These are phyloP conservation scores for Xylariaceae sp. DNA, from an alignment of 2,329 filamentous ascomycete genomes.

Conservation along the genomic window DNA sequence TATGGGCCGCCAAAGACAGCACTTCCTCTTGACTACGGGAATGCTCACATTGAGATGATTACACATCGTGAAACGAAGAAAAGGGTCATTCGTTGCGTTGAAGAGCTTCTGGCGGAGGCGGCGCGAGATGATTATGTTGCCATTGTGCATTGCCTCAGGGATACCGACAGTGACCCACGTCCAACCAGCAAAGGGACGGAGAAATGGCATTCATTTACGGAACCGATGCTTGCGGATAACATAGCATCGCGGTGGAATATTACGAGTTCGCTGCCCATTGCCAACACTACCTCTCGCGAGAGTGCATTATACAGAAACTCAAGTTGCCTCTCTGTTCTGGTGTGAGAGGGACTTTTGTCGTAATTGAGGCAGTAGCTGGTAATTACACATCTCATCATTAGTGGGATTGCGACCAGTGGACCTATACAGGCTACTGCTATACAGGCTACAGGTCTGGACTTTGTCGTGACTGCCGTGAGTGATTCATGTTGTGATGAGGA, in stretches of 20 bases:
- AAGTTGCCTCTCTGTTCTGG: slow-evolving; percentile 4
- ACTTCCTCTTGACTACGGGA: slow-evolving; percentile 14
- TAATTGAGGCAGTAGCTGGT: not conserved
- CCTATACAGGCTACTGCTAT: slow-evolving; percentile 1
- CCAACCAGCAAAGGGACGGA: slow-evolving; percentile 8
- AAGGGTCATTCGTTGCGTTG: slow-evolving; percentile 2
- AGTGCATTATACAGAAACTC: not conserved
- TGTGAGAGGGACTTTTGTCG: slow-evolving; percentile 4
- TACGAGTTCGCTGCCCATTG: slow-evolving; percentile 1
- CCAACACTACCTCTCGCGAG: not conserved
- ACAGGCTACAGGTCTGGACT: slow-evolving; percentile 9
- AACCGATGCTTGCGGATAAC: slow-evolving; percentile 2
- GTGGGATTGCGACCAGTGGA: slow-evolving; percentile 11
- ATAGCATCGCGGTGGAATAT: slow-evolving; percentile 1
- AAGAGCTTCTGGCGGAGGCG: slow-evolving; percentile 6
- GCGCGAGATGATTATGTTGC: slow-evolving; percentile 8
- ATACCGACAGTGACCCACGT: slow-evolving; percentile 2
- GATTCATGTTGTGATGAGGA: slow-evolving; percentile 12
- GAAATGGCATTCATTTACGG: slow-evolving; percentile 1
- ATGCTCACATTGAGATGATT: slow-evolving; percentile 6
- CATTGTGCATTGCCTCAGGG: slow-evolving; percentile 14
- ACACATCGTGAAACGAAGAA: slow-evolving; percentile 1
- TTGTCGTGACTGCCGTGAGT: slow-evolving; percentile 10
- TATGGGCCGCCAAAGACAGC: slow-evolving; percentile 2
- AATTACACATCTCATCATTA: slow-evolving; percentile 2